Conservation (phyloP, 2,329 filamentous ascomycete species). For the Botrytis hyacinthi region DNA sequence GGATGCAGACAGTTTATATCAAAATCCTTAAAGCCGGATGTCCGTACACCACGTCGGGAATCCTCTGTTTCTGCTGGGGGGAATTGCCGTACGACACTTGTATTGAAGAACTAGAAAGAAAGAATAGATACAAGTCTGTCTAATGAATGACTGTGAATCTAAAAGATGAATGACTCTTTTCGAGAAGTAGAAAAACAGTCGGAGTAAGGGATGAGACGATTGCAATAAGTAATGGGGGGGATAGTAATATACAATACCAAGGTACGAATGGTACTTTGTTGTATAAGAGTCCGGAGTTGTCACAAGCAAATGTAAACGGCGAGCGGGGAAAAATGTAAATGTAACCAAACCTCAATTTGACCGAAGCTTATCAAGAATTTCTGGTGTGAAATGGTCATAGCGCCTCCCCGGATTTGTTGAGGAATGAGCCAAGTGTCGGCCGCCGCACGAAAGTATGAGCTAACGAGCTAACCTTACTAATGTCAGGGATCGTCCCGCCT, state of each 20-base stretch:
- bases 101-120: background rate
- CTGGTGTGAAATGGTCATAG: constrained; percentile 6
- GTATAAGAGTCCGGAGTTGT: background rate
- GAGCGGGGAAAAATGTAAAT: background rate
- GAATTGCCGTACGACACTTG: background rate
- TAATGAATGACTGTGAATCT: background rate
- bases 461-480: background rate
- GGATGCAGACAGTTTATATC: background rate
- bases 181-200: background rate
- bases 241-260: background rate
- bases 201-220: background rate
- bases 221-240: background rate
- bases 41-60: constrained; percentile 11
- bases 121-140: background rate
- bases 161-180: background rate
- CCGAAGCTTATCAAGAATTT: background rate
- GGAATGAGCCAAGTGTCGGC: background rate
- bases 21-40: constrained; percentile 1
- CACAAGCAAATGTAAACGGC: constrained; percentile 7
- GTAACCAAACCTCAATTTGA: background rate
- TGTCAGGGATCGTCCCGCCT: background rate
- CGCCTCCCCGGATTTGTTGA: constrained; percentile 6
- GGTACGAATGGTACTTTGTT: background rate
- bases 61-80: background rate
- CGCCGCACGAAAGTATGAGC: background rate